Evolutionary conservation across 768 basidiomycete genomes (phyloP), one percentile per base, ranked within the genome.

Genomic region (Rhodotorula diobovata): DNA sequence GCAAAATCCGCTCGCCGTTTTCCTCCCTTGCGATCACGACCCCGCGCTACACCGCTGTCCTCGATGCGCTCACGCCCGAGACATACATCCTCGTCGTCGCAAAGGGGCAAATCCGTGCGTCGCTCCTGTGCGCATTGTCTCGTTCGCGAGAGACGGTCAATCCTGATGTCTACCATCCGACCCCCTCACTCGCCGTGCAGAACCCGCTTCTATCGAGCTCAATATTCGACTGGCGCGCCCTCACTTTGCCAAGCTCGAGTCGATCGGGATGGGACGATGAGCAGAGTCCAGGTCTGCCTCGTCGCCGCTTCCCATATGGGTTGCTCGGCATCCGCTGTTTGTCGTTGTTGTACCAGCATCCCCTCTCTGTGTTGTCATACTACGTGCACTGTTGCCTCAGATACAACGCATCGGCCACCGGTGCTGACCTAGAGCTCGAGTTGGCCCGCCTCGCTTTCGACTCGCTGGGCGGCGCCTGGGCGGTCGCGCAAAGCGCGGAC

Each of bases 1-100:
- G 78, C 62, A 77, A 77, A 57, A 58, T 91, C 43, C 86, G 89
- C 30, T 89, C 90, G 77, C 91, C 93, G 71, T 94, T 94, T 77
- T 86, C 89, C 70, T 87, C 89, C 11, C 84, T 94, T 39, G 90
- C 93, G 81, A 88, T 95, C 86, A 90, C 92, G 77, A 84, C 91
- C 18, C 83, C 86, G 51, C 88, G 90, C 73, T 94, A 91, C 79
- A 91, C 89, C 1, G 91, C 91, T 10, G 89, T 93, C 41, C 85
- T 98, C 34, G 93, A 96, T 76, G 89, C 91, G 76, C 86, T 97
- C 84, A 96, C 95, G 35, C 85, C 85, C 77, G 96, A 96, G 80
- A 95, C 94, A 1, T 98, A 93, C 77, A 88, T 97, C 60, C 83
- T 98, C 78, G 85, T 96, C 64, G 86, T 98, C 51, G 89, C 91